A percentile compares a stretch with the other conserved stretches of the same genome.
These are phyloP conservation scores for Ceratocystis variospora DNA, from an alignment of 2,329 filamentous ascomycete species.

Conservation along the genomic window DNA sequence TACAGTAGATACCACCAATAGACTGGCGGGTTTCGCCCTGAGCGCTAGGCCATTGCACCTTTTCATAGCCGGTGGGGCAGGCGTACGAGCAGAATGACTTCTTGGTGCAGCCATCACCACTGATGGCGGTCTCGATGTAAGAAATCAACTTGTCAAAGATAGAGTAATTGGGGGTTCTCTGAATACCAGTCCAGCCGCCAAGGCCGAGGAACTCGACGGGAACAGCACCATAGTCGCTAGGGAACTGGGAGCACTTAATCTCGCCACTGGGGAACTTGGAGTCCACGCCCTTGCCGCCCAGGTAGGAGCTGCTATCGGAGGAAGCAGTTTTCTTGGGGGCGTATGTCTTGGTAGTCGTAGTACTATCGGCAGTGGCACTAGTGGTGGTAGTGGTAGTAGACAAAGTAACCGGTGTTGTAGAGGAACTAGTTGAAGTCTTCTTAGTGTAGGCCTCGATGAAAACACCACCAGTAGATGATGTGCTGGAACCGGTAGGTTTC, in stretches of 20 bases:
- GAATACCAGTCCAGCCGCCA: conserved; percentile 68
- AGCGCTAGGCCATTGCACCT: conserved; percentile 69
- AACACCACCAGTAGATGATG: conserved; percentile 24
- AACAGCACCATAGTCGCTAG: conserved; percentile 67
- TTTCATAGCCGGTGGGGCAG: conserved; percentile 82
- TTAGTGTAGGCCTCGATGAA: conserved; percentile 23
- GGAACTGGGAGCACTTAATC: conserved; percentile 59
- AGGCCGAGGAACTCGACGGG: conserved; percentile 53
- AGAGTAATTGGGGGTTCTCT: conserved; percentile 44
- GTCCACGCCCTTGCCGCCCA: conserved; percentile 41
- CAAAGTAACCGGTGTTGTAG: not conserved
- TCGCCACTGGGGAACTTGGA: conserved; percentile 62
- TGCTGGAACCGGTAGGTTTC: conserved; percentile 25
- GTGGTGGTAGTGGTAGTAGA: not conserved
- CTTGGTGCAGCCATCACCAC: conserved; percentile 42
- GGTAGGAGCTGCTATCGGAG: conserved; percentile 10
- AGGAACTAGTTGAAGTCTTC: not conserved
- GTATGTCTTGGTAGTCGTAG: not conserved
- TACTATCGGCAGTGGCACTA: too few relatives aligned
- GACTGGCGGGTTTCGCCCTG: conserved; percentile 76
- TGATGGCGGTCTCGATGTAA: conserved; percentile 50
- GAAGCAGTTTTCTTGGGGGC: not conserved
- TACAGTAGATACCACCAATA: conserved; percentile 76
- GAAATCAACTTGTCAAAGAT: conserved; percentile 40
- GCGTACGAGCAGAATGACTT: conserved; percentile 80